A percentile compares a stretch with the other conserved stretches of the same genome.
These are phyloP conservation scores for Calonectria ilicicola DNA, from an alignment of 2,329 filamentous ascomycete species.

Conservation along the genomic window DNA sequence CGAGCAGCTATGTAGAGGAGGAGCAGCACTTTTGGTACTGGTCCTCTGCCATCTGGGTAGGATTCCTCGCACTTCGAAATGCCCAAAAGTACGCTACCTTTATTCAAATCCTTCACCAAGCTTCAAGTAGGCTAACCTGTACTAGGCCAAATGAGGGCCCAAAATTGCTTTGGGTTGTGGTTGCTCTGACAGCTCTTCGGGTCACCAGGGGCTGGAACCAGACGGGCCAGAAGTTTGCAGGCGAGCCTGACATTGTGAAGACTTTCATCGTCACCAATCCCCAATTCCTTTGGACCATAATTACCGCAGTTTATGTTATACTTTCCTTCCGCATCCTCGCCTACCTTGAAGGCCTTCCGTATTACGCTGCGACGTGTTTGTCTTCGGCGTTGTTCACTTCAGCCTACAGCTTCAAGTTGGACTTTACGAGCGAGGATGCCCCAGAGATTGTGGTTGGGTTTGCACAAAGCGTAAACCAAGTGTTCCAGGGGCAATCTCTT, in stretches of 20 bases:
- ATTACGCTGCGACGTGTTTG: conserved; percentile 54
- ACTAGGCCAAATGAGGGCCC: conserved; percentile 42
- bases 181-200: conserved; percentile 72
- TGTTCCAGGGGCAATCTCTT: conserved; percentile 58
- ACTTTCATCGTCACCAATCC: conserved; percentile 74
- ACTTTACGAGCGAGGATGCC: conserved; percentile 88
- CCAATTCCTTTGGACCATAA: conserved; percentile 78
- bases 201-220: conserved; percentile 90
- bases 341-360: conserved; percentile 56
- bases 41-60: conserved; percentile 78
- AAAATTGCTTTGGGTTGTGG: conserved; percentile 47
- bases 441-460: conserved; percentile 78
- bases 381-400: conserved; percentile 58
- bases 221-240: conserved; percentile 95
- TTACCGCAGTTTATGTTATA: conserved; percentile 76
- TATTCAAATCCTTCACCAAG: fast-evolving
- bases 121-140: conserved; percentile 18
- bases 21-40: conserved; percentile 99
- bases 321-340: conserved; percentile 61
- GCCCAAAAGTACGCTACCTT: conserved; percentile 52
- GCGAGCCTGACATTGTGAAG: conserved; percentile 88
- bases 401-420: conserved; percentile 87
- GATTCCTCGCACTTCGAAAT: conserved; percentile 62
- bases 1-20: conserved; percentile 97
- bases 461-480: conserved; percentile 53